Conservation (phyloP, 2,329 filamentous ascomycete genomes). For the Diaporthe nobilis region DNA sequence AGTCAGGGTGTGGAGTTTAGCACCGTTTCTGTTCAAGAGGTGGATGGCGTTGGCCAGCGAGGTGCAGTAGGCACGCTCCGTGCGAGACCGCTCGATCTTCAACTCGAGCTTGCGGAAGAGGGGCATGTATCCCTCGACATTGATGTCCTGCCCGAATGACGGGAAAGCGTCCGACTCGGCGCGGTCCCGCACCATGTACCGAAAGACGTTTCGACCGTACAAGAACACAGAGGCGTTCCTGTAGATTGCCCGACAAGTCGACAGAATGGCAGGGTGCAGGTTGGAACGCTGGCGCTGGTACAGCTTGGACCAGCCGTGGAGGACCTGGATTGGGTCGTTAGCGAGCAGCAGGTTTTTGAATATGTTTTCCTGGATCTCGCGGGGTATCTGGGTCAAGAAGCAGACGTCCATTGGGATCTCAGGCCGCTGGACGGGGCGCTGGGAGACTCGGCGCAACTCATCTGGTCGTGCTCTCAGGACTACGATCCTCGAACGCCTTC, state of each 20-base stretch:
- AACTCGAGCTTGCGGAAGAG: conserved; percentile 59
- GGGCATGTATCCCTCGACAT: conserved; percentile 54
- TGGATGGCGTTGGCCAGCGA: conserved; percentile 42
- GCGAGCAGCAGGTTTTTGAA: conserved; percentile 50
- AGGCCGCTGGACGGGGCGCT: not conserved
- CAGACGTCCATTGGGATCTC: conserved; percentile 5
- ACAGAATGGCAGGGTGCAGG: conserved; percentile 56
- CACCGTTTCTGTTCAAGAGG: conserved; percentile 28
- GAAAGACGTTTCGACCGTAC: conserved; percentile 64
- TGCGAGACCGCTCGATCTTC: conserved; percentile 59
- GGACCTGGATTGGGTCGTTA: conserved; percentile 50
- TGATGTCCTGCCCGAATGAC: conserved; percentile 45
- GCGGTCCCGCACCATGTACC: conserved; percentile 61
- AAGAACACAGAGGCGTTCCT: conserved; percentile 58
- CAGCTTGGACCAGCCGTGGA: conserved; percentile 51
- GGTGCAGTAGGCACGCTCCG: conserved; percentile 44
- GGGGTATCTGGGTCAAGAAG: conserved; percentile 43
- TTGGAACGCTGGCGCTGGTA: conserved; percentile 46
- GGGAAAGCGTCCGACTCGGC: conserved; percentile 37
- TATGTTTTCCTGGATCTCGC: conserved; percentile 53
- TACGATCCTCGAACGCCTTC: conserved; percentile 3
- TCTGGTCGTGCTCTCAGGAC: not conserved
- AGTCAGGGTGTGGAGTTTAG: conserved; percentile 57
- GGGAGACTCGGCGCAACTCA: not conserved
- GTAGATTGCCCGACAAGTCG: conserved; percentile 52